Base-by-base conservation (phyloP, 2,329 filamentous ascomycete genomes). In the Dactylellina leptospora region DNA sequence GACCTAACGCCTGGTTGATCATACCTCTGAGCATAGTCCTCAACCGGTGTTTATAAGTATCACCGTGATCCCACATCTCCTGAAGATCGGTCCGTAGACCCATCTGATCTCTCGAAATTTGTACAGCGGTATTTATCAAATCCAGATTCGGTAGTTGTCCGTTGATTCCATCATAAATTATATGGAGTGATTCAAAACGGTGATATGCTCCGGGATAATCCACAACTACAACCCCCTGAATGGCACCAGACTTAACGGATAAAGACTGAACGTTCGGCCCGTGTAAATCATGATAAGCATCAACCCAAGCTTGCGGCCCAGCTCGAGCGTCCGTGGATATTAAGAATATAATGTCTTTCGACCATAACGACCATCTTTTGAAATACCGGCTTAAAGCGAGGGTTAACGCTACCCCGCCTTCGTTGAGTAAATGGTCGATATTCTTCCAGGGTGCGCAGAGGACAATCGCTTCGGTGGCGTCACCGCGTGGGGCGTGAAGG, bases 331-430 rank as follows among this genome's bases (percentile, higher is more conserved):
- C 95, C 0, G 91, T 89, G 0, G 95, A 88, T 48, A 99, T 85
- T 4, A 99, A 81, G 76, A 99, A 87, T 68, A 99, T 93, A 75
- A 99, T 96, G 79, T 99, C 95, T 81, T 99, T 99, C 69, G 93
- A 97, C 95, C 95, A 99, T 25, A 99, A 84, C 58, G 92, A 97
- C 95, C 95, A 99, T 76, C 90, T 87, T 81, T 96, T 96, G 82
- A 99, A 97, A 81, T 99, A 99, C 75, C 95, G 87, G 25, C 92
- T 91, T 75, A 99, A 81, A 0, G 93, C 93, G 77, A 99, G 82
- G 1, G 92, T 88, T 28, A 99, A 84, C 5, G 92, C 89, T 4
- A 99, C 88, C 16, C 93, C 95, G 73, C 93, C 95, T 74, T 88
- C 85, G 81, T 99, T 99, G 76, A 93, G 81, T 75, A 89, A 85